Conservation (phyloP, 805 yeast genomes). For the Schwanniomyces occidentalis region DNA sequence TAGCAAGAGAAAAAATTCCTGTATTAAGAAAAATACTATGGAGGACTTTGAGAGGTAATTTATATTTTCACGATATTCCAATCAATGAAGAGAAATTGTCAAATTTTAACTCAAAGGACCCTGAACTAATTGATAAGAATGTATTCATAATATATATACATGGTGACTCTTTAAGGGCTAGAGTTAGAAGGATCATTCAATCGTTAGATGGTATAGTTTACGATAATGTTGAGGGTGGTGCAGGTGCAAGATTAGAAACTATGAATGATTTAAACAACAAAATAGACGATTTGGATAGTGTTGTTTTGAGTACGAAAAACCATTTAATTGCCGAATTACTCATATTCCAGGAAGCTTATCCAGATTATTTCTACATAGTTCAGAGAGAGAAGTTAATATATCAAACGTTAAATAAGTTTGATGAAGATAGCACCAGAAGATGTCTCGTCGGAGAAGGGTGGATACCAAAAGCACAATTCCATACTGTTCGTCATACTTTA, state of each 20-base stretch:
- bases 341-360: conserved; percentile 34
- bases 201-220: conserved; percentile 40
- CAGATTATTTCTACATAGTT: conserved; percentile 33
- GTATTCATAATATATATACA: conserved; percentile 42
- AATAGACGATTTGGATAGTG: conserved; percentile 31
- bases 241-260: conserved; percentile 22
- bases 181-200: conserved; percentile 36
- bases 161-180: conserved; percentile 36
- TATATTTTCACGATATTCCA: conserved; percentile 40
- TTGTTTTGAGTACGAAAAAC: conserved; percentile 33
- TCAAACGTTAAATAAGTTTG: conserved; percentile 61
- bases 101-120: conserved; percentile 8
- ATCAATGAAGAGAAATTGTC: conserved; percentile 23
- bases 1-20: conserved; percentile 35
- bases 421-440: conserved; percentile 65
- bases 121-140: conserved; percentile 28
- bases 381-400: conserved; percentile 60
- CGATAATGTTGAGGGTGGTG: conserved; percentile 36
- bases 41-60: conserved; percentile 45
- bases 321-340: conserved; percentile 40
- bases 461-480: conserved; percentile 61
- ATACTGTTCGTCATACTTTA: conserved; percentile 34
- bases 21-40: conserved; percentile 40
- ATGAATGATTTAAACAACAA: conserved; percentile 31
- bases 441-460: conserved; percentile 74